Percentiles rank a stretch among this genome's conserved stretches.
These are phyloP conservation scores for Russula vinacea DNA, from an alignment of 768 basidiomycete genomes.

Conservation along the genomic window DNA sequence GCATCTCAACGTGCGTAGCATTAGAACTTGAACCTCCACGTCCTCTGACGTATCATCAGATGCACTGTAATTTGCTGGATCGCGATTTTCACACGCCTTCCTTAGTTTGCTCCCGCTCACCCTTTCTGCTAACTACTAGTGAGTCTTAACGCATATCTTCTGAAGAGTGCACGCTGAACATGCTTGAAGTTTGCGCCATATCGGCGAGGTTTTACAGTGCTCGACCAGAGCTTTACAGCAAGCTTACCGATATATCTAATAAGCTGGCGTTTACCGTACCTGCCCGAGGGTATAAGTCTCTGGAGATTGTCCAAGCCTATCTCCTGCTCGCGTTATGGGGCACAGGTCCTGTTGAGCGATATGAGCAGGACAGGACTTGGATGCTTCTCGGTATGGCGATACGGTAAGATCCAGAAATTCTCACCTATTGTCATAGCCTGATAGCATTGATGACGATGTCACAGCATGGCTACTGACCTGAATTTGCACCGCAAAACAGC, in stretches of 20 bases:
- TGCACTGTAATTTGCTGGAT: slow-evolving; percentile 79
- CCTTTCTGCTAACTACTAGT: slow-evolving; percentile 93
- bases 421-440: slow-evolving; percentile 8
- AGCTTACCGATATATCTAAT: slow-evolving; percentile 77
- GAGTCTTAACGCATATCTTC: slow-evolving; percentile 35
- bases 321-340: slow-evolving; percentile 86
- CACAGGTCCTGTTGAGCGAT: slow-evolving; percentile 91
- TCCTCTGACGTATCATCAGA: slow-evolving; percentile 40
- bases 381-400: slow-evolving; percentile 82
- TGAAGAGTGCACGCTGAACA: slow-evolving; percentile 2
- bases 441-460: not conserved
- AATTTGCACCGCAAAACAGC: slow-evolving; percentile 89
- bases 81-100: slow-evolving; percentile 90
- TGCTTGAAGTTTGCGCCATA: slow-evolving; percentile 80
- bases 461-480: slow-evolving; percentile 91
- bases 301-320: slow-evolving; percentile 95
- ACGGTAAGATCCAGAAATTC: slow-evolving; percentile 45
- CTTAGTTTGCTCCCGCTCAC: slow-evolving; percentile 89
- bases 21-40: not conserved
- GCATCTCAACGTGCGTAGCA: slow-evolving; percentile 59
- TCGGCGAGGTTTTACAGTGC: slow-evolving; percentile 84
- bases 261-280: slow-evolving; percentile 86
- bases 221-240: slow-evolving; percentile 77
- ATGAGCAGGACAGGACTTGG: slow-evolving; percentile 97
- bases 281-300: slow-evolving; percentile 84